phyloP scores from a whole-genome alignment of 2,329 filamentous ascomycete genomes.

The Thermomyces lanuginosus region DNA sequence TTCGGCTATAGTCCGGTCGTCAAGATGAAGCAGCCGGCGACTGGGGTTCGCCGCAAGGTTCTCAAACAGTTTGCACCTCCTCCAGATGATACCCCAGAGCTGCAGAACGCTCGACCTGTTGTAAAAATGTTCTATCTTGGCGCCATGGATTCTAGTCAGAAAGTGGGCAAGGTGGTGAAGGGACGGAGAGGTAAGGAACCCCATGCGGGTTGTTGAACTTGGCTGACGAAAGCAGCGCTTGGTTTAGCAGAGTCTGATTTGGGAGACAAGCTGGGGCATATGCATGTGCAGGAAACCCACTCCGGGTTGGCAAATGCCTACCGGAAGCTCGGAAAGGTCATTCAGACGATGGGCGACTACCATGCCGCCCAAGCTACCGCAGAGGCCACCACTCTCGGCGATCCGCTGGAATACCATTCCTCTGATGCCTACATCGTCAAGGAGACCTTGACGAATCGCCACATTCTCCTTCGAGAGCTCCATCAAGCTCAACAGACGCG shows the following conservation, averaged over 20 bases:
- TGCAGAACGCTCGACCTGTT: constrained; percentile 72
- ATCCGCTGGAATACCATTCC: constrained; percentile 87
- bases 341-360: constrained; percentile 86
- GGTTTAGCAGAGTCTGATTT: constrained; percentile 87
- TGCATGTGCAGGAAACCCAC: constrained; percentile 84
- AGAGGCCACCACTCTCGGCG: constrained; percentile 84
- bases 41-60: constrained; percentile 83
- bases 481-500: constrained; percentile 78
- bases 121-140: constrained; percentile 94
- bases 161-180: constrained; percentile 88
- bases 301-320: constrained; percentile 77
- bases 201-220: constrained; percentile 3
- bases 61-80: constrained; percentile 97
- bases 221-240: constrained; percentile 56
- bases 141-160: constrained; percentile 93
- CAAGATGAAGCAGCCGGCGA: constrained; percentile 90
- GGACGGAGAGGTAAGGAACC: constrained; percentile 56
- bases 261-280: constrained; percentile 70
- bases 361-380: constrained; percentile 93
- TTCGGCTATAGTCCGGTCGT: constrained; percentile 95
- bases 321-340: constrained; percentile 81
- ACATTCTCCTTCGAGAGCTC: constrained; percentile 87
- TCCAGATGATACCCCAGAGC: constrained; percentile 88
- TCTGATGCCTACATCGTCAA: constrained; percentile 96
- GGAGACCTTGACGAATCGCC: constrained; percentile 91